Percentiles rank a stretch among this genome's conserved stretches.
Evolutionary conservation across 495 filamentous ascomycete genomes (phyloP).

Genomic region (Hypoxylon fuscum): DNA sequence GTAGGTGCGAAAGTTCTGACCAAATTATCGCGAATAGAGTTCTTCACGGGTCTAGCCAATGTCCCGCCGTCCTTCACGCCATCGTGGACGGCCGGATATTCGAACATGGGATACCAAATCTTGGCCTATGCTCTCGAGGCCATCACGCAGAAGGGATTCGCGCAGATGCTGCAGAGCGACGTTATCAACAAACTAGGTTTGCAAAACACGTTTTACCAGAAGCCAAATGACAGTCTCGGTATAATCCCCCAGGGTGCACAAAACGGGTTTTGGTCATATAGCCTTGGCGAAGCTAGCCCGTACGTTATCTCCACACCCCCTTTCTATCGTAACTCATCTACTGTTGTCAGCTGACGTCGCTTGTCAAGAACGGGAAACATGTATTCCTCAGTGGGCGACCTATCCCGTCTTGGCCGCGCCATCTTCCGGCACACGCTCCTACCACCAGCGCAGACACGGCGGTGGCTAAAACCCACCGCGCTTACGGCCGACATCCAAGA

Average conservation of each 20-base stretch:
- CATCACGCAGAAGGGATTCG: slow-evolving; percentile 58
- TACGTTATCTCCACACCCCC: slow-evolving; percentile 31
- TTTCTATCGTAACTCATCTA: too few species aligned
- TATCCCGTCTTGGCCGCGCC: slow-evolving; percentile 61
- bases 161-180: slow-evolving; percentile 53
- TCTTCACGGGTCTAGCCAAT: slow-evolving; percentile 60
- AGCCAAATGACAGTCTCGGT: slow-evolving; percentile 41
- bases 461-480: slow-evolving; percentile 65
- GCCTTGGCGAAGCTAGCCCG: slow-evolving; percentile 53
- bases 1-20: background rate
- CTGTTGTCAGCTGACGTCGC: too few species aligned
- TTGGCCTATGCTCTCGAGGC: slow-evolving; percentile 64
- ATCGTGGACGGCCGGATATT: slow-evolving; percentile 62
- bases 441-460: slow-evolving; percentile 52
- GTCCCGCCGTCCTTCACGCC: slow-evolving; percentile 59
- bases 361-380: slow-evolving; percentile 61
- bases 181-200: slow-evolving; percentile 59
- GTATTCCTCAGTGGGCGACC: slow-evolving; percentile 62
- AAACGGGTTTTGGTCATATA: slow-evolving; percentile 45
- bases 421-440: slow-evolving; percentile 63
- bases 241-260: slow-evolving; percentile 48
- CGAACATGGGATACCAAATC: slow-evolving; percentile 64
- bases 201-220: slow-evolving; percentile 50
- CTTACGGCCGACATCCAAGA: slow-evolving; percentile 58
- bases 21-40: slow-evolving; percentile 48